phyloP scores from a whole-genome alignment of 176 grass and related monocot species.

The Paspalum vaginatum region DNA sequence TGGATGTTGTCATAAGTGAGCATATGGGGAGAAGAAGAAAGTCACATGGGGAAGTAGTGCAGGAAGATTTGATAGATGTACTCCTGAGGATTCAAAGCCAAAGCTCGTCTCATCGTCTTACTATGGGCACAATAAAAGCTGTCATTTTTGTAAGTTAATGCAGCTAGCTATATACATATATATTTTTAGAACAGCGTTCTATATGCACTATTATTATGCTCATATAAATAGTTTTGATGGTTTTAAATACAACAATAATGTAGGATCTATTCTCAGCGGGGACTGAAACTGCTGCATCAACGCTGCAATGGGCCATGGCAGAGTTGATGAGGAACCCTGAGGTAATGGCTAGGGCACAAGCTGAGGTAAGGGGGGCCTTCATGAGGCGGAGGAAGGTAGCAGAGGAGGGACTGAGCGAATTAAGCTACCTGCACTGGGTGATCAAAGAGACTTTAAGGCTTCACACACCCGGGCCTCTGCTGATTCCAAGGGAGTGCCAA shows the following conservation, averaged over 20 bases:
- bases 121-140: neutral
- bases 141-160: neutral
- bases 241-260: neutral
- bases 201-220: too few relatives aligned
- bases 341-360: neutral
- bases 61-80: neutral
- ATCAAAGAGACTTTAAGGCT: neutral
- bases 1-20: neutral
- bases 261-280: neutral
- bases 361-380: neutral
- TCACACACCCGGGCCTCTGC: neutral
- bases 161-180: neutral
- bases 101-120: neutral
- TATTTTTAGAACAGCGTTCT: too few relatives aligned
- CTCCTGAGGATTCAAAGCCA: neutral
- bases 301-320: conserved; percentile 1
- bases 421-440: neutral
- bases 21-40: neutral
- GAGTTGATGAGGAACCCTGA: neutral
- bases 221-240: neutral
- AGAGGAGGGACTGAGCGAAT: neutral
- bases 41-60: neutral
- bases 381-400: neutral
- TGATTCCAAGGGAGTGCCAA: neutral
- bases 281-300: neutral